A percentile compares a stretch with the other conserved stretches of the same genome.
These are phyloP conservation scores for Eucalyptus leucophloia DNA, from an alignment of 345 rosid genomes.

Conservation along the genomic window DNA sequence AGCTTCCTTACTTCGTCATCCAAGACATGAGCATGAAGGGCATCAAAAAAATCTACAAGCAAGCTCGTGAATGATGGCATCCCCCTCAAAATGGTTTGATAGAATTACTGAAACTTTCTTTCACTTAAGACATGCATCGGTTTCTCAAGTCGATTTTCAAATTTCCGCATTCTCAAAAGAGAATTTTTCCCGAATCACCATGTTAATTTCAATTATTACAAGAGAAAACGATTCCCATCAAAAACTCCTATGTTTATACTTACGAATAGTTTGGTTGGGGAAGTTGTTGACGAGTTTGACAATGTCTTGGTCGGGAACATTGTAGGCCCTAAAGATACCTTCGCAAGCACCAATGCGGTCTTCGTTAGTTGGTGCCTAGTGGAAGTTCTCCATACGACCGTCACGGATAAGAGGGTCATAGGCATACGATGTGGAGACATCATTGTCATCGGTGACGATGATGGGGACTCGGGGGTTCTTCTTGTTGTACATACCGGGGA, in stretches of 20 bases:
- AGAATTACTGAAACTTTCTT: not conserved
- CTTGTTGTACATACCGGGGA: conserved; percentile 6
- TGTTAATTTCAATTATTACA: too few species aligned
- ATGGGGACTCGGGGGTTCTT: conserved; percentile 5
- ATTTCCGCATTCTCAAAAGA: too few species aligned
- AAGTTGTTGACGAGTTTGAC: conserved; percentile 4
- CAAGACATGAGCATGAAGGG: conserved; percentile 3
- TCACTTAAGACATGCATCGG: not conserved
- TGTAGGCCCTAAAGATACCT: conserved; percentile 5
- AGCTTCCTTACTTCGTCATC: conserved; percentile 9
- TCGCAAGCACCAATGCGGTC: conserved; percentile 7
- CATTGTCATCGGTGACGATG: conserved; percentile 4
- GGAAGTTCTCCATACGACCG: conserved; percentile 10
- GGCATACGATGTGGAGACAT: conserved; percentile 1
- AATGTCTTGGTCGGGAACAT: not conserved
- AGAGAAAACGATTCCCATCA: not conserved
- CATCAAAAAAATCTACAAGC: conserved; percentile 3
- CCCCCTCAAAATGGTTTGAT: not conserved
- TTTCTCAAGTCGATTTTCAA: not conserved
- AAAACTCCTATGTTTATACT: not conserved
- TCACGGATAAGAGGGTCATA: conserved; percentile 3
- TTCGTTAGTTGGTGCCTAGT: conserved; percentile 8
- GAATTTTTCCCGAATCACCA: not conserved
- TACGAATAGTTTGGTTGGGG: conserved; percentile 1
- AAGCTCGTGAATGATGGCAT: not conserved